phyloP scores from a whole-genome alignment of 768 basidiomycete genomes.

The Leucocoprinus sp. region DNA sequence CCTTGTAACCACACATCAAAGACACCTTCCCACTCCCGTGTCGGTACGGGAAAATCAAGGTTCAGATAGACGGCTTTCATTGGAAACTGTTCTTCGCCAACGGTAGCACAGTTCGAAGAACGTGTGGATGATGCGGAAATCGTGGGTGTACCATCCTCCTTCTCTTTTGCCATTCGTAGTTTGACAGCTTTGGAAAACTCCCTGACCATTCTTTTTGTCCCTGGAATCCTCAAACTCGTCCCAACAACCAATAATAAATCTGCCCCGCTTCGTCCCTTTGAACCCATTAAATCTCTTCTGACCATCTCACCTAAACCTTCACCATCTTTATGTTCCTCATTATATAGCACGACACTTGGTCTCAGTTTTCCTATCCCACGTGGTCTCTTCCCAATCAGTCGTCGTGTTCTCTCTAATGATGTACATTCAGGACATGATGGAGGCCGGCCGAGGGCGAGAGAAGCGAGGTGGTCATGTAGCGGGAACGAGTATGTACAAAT shows the following conservation, averaged over 20 bases:
- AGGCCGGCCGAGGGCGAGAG: conserved; percentile 53
- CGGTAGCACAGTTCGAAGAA: conserved; percentile 35
- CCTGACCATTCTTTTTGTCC: conserved; percentile 85
- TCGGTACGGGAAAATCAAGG: conserved; percentile 78
- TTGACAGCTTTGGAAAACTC: conserved; percentile 78
- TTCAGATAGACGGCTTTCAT: conserved; percentile 77
- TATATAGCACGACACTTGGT: conserved; percentile 86
- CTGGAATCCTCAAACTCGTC: conserved; percentile 82
- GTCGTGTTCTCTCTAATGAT: conserved; percentile 57
- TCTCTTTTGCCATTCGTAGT: conserved; percentile 32
- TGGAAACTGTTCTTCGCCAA: conserved; percentile 37
- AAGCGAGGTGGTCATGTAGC: conserved; percentile 49
- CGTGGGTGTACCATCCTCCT: conserved; percentile 20
- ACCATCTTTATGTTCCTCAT: conserved; percentile 81
- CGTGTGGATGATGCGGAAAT: conserved; percentile 20
- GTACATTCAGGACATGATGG: conserved; percentile 78
- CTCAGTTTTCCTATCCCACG: conserved; percentile 74
- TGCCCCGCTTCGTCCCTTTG: conserved; percentile 62
- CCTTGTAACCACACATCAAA: conserved; percentile 90
- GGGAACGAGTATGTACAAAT: conserved; percentile 70
- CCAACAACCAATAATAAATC: conserved; percentile 87
- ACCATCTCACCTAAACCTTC: conserved; percentile 82
- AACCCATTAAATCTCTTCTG: conserved; percentile 70
- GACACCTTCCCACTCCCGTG: conserved; percentile 81
- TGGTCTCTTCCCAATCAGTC: conserved; percentile 68